A percentile compares a stretch with the other conserved stretches of the same genome.
Conservation (phyloP, 441 rosid species). For the Populus hybrid region DNA sequence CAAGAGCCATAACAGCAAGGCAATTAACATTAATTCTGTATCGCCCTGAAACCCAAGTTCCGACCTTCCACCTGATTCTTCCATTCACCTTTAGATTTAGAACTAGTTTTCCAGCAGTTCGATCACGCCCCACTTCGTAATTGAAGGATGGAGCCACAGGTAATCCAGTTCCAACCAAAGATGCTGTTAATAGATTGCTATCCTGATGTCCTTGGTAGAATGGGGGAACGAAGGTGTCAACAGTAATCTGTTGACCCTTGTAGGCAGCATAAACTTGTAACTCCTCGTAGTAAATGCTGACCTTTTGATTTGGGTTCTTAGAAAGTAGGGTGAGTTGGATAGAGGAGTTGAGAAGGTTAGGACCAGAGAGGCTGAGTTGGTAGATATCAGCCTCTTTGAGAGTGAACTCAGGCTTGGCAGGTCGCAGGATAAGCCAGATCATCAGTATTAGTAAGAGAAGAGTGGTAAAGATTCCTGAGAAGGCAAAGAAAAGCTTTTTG, state of each 20-base stretch:
- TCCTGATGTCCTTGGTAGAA: conserved; percentile 64
- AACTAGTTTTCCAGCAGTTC: conserved; percentile 39
- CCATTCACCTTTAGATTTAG: conserved; percentile 46
- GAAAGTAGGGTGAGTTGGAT: conserved; percentile 53
- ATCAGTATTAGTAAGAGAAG: conserved; percentile 42
- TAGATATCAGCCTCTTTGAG: conserved; percentile 47
- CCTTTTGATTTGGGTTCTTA: conserved; percentile 50
- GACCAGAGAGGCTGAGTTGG: conserved; percentile 47
- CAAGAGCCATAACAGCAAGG: conserved; percentile 51
- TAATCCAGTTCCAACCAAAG: conserved; percentile 42
- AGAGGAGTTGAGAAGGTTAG: conserved; percentile 58
- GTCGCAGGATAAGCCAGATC: conserved; percentile 55
- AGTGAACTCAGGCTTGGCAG: conserved; percentile 53
- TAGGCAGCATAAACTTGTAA: conserved; percentile 51
- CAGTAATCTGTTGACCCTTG: conserved; percentile 64
- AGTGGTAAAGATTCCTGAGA: conserved; percentile 38
- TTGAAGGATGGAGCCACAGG: conserved; percentile 55
- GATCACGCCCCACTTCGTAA: conserved; percentile 52
- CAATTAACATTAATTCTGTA: conserved; percentile 52
- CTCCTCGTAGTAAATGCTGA: conserved; percentile 65
- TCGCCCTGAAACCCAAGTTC: conserved; percentile 66
- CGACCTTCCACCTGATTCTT: conserved; percentile 63
- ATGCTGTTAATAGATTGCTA: conserved; percentile 41
- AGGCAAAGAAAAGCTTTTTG: conserved; percentile 43
- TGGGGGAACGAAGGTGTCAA: conserved; percentile 42